Base-by-base conservation (phyloP, 2,329 filamentous ascomycete genomes). In the Tolypocladium inflatum region DNA sequence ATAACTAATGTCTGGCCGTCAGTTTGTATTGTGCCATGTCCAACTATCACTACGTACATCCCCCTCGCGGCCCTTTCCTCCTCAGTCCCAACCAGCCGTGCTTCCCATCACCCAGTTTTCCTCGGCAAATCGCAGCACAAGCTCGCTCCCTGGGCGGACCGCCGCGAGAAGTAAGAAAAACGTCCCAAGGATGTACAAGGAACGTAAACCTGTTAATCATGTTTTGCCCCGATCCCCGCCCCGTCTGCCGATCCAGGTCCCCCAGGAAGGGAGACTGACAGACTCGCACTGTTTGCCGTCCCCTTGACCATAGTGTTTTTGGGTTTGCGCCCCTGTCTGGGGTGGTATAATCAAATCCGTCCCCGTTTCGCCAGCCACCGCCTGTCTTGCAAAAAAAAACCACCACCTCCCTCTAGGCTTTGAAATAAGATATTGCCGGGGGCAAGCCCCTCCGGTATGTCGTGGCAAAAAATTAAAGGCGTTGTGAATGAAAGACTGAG, bases 401-500 rank as follows among this genome's bases (percentile, higher is more conserved):
- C 39, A 9, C 26, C 23, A 8, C 41, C 39, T 33, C 21, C 41
- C 42, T 37, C 54, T 37, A 23, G 33, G 41, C 41, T 35, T 21
- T 35, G 26, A 35, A 45, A 35, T 9, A 48, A 55, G 23, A 45
- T 55, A 9, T 35, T 35, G 26, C 54, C 23, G 41, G 30, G 42
- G 43, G 41, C 33, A 48, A 54, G 19, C 57, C 57, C 58, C 57
- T 63, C 63, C 62, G 55, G 48, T 63, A 68, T 64, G 64, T 70
- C 67, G 61, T 70, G 63, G 69, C 61, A 59, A 63, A 62, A 63
- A 63, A 54, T 58, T 64, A 62, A 67, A 69, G 62, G 60, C 59
- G 63, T 39, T 66, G 59, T 73, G 56, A 74, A 73, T 60, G 73
- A 74, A 61, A 71, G 73, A 74, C 70, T 65, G 60, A 64, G 71